Evolutionary conservation across 2,329 filamentous ascomycete species (phyloP).

Genomic region (Sphaerostilbella broomeana): DNA sequence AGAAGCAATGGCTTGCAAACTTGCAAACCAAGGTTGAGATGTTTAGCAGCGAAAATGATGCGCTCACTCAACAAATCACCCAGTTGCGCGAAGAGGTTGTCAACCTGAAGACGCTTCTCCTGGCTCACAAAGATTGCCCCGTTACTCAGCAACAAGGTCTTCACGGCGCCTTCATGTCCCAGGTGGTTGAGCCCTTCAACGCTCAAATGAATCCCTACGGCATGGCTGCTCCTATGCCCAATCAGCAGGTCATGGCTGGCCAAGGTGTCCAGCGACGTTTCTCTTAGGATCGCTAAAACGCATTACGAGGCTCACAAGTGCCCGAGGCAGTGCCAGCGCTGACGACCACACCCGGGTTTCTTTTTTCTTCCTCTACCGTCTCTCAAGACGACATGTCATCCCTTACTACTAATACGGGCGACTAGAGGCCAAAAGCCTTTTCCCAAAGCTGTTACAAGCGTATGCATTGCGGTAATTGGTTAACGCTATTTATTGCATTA

Average conservation of each 20-base stretch:
- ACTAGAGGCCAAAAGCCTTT: too few species aligned
- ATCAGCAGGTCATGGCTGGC: conserved; percentile 50
- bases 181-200: conserved; percentile 48
- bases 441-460: too few species aligned
- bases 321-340: too few species aligned
- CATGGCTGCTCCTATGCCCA: conserved; percentile 46
- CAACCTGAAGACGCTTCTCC: conserved; percentile 82
- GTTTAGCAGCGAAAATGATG: conserved; percentile 87
- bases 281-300: conserved; percentile 37
- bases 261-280: conserved; percentile 51
- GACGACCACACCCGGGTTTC: too few species aligned
- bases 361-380: too few species aligned
- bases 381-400: too few species aligned
- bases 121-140: conserved; percentile 94
- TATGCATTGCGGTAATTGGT: too few species aligned
- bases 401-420: too few species aligned
- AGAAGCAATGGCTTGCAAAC: conserved; percentile 98
- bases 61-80: conserved; percentile 73
- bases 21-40: conserved; percentile 91
- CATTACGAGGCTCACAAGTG: too few species aligned
- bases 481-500: too few species aligned
- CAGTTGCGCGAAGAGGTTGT: conserved; percentile 88
- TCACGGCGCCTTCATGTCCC: conserved; percentile 50
- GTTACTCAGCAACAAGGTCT: conserved; percentile 78
- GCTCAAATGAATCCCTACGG: conserved; percentile 54